Evolutionary conservation across 306 rosid species (phyloP), one percentile per base, ranked within the genome.

Genomic region (Lathyrus sativus): DNA sequence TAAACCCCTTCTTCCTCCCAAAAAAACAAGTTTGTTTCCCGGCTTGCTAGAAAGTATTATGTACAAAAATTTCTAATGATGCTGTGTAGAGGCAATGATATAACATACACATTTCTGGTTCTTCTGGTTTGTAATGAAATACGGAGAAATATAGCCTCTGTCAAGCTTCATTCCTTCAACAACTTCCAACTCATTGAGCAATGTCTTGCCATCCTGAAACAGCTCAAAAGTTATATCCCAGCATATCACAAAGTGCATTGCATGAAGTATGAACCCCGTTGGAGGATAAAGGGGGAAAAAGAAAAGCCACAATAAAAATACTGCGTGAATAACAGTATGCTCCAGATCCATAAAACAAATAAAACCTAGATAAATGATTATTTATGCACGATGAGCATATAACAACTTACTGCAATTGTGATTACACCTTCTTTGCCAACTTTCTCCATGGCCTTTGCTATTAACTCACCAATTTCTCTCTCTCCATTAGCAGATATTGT

Each of bases 121-220:
- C 85, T 93, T 93, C 74, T 79, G 89, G 84, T 93, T 90, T 22
- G 98, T 93, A 35, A 90, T 85, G 76, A 93, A 93, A 67, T 88
- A 88, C 15, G 98, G 98, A 54, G 98, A 93, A 61, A 93, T 93
- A 55, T 88, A 93, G 62, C 99, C 99, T 75, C 99, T 79, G 75
- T 93, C 99, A 37, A 93, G 89, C 85, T 90, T 93, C 99, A 93
- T 93, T 48, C 99, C 99, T 82, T 93, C 99, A 31, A 93, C 99
- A 62, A 93, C 97, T 79, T 93, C 99, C 91, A 93, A 82, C 81
- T 90, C 99, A 29, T 90, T 93, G 66, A 79, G 70, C 83, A 90
- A 77, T 26, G 97, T 93, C 67, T 93, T 93, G 18, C 99, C 99
- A 76, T 93, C 99, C 99, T 93, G 85, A 65, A 77, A 85, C 19